A percentile compares a stretch with the other conserved stretches of the same genome.
These are phyloP conservation scores for Cylindrotheca closterium DNA, from an alignment of 108 stramenopile genomes.

Conservation along the genomic window DNA sequence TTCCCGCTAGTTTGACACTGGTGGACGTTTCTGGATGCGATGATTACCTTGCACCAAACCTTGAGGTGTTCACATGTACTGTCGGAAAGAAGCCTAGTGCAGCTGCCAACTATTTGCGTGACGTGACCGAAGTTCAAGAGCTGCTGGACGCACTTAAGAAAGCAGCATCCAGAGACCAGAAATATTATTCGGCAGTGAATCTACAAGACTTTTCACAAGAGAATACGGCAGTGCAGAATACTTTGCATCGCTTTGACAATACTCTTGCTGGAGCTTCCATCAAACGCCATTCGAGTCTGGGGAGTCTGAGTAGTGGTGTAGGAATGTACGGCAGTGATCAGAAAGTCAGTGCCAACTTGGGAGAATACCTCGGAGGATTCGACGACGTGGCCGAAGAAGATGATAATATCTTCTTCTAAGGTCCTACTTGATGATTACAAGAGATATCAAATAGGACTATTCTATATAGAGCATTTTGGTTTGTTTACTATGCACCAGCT, in stretches of 20 bases:
- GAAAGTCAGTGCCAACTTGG: constrained; percentile 42
- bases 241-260: constrained; percentile 2
- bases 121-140: constrained; percentile 90
- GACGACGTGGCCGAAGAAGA: constrained; percentile 75
- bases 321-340: constrained; percentile 9
- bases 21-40: constrained; percentile 81
- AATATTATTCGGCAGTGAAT: constrained; percentile 70
- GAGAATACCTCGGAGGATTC: constrained; percentile 61
- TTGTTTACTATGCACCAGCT: too few species aligned
- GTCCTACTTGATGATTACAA: constrained; percentile 3
- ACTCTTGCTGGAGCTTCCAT: constrained; percentile 15
- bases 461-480: too few species aligned
- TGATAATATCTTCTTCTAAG: constrained; percentile 54
- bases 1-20: constrained; percentile 67
- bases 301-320: constrained; percentile 19
- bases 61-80: constrained; percentile 86
- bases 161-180: constrained; percentile 70
- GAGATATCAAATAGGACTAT: too few species aligned
- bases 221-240: neutral
- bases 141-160: constrained; percentile 81
- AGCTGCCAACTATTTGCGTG: constrained; percentile 93
- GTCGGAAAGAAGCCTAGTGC: constrained; percentile 97
- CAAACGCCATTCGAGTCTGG: constrained; percentile 18
- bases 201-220: constrained; percentile 37
- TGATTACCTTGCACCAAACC: constrained; percentile 54